Evolutionary conservation across 768 basidiomycete species (phyloP).

Genomic region (Suillus cothurnatus): DNA sequence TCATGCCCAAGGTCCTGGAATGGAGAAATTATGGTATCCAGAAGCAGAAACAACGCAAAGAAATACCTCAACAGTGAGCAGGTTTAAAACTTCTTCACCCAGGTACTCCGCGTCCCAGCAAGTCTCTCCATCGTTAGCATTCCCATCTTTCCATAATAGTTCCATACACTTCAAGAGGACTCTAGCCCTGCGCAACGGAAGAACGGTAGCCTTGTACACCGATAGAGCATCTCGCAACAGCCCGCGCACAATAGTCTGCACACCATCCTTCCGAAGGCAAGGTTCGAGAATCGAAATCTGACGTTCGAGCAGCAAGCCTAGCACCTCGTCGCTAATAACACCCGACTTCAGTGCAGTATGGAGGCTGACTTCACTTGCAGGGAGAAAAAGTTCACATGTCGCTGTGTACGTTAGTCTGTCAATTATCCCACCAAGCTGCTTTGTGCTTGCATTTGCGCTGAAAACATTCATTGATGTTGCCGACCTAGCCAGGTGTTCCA

Average conservation of each 20-base stretch:
- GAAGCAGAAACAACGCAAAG: background rate
- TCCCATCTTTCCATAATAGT: constrained; percentile 35
- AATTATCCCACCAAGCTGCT: constrained; percentile 60
- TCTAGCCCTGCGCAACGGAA: constrained; percentile 63
- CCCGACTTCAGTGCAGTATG: background rate
- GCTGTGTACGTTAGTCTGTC: constrained; percentile 70
- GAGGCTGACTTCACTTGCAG: constrained; percentile 41
- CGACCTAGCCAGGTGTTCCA: constrained; percentile 8
- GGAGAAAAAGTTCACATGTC: constrained; percentile 64
- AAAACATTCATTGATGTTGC: constrained; percentile 33
- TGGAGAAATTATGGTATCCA: background rate
- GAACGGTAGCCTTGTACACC: constrained; percentile 48
- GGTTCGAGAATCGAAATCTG: constrained; percentile 60
- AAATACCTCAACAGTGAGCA: constrained; percentile 46
- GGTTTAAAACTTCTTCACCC: constrained; percentile 41
- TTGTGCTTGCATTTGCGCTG: constrained; percentile 41
- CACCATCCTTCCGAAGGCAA: constrained; percentile 59
- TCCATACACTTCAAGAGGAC: constrained; percentile 58
- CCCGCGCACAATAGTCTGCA: constrained; percentile 38
- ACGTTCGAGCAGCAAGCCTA: constrained; percentile 60
- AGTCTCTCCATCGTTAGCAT: constrained; percentile 25
- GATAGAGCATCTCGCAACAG: constrained; percentile 52
- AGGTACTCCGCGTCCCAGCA: constrained; percentile 38
- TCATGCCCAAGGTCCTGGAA: constrained; percentile 36
- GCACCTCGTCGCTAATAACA: constrained; percentile 26